These are phyloP conservation scores for Podaxis rugospora DNA, from an alignment of 768 basidiomycete species.

Conservation along the genomic window DNA sequence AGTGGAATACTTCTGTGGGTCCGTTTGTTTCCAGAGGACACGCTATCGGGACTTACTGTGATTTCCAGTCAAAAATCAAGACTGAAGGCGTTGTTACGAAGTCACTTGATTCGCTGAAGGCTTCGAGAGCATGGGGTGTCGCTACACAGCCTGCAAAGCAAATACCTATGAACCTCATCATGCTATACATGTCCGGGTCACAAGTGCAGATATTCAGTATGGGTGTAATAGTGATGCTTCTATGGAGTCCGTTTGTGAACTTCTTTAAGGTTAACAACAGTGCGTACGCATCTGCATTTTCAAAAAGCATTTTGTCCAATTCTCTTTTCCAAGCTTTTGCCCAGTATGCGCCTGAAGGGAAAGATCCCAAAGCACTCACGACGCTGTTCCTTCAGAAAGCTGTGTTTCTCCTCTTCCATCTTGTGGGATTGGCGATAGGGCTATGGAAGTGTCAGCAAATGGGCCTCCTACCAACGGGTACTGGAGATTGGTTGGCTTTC, in stretches of 20 bases:
- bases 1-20: constrained; percentile 28
- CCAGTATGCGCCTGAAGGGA: constrained; percentile 66
- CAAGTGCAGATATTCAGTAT: constrained; percentile 97
- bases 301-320: not conserved
- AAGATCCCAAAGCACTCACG: constrained; percentile 43
- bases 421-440: constrained; percentile 77
- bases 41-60: not conserved
- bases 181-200: constrained; percentile 98
- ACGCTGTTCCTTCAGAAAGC: constrained; percentile 69
- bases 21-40: not conserved
- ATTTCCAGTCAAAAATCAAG: constrained; percentile 37
- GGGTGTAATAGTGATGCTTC: constrained; percentile 92
- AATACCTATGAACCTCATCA: constrained; percentile 95
- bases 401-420: constrained; percentile 67
- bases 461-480: constrained; percentile 87
- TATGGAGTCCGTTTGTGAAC: constrained; percentile 83
- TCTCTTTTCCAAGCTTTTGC: constrained; percentile 50
- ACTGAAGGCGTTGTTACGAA: constrained; percentile 33
- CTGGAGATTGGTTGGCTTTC: constrained; percentile 94
- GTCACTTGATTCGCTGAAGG: constrained; percentile 66
- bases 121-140: constrained; percentile 81
- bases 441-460: constrained; percentile 92
- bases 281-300: constrained; percentile 29
- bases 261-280: constrained; percentile 74
- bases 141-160: constrained; percentile 84